Conservation (phyloP, 1,284 basidiomycete genomes). For the Clitocybe nebularis region DNA sequence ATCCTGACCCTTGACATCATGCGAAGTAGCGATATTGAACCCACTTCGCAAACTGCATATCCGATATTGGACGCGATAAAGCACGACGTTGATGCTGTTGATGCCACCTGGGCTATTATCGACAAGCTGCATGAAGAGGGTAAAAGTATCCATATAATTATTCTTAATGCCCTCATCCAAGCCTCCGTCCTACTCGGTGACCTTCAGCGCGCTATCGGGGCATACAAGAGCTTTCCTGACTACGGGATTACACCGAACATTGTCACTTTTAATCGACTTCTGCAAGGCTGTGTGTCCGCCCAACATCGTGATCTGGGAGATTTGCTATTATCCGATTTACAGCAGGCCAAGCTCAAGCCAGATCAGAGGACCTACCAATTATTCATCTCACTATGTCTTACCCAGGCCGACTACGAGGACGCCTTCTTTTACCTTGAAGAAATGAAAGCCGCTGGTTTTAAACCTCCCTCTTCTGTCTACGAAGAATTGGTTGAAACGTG, state of each 20-base stretch:
- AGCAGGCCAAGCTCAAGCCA: constrained; percentile 48
- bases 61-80: constrained; percentile 52
- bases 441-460: constrained; percentile 65
- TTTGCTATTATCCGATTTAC: constrained; percentile 59
- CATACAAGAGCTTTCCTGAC: constrained; percentile 61
- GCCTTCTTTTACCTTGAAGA: constrained; percentile 87
- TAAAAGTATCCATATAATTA: constrained; percentile 49
- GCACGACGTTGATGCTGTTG: constrained; percentile 50
- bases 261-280: constrained; percentile 68
- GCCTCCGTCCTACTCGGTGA: constrained; percentile 63
- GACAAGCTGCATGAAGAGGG: constrained; percentile 56
- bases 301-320: constrained; percentile 60
- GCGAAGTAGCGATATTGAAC: constrained; percentile 43
- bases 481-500: constrained; percentile 60
- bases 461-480: constrained; percentile 59
- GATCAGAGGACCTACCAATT: constrained; percentile 60
- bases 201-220: constrained; percentile 73
- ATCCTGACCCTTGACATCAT: constrained; percentile 53
- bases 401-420: constrained; percentile 73
- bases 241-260: constrained; percentile 55
- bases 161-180: constrained; percentile 64
- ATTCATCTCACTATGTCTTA: constrained; percentile 67
- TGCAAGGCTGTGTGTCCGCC: constrained; percentile 58
- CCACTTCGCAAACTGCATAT: constrained; percentile 42
- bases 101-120: constrained; percentile 62